phyloP scores from a whole-genome alignment of 2,329 filamentous ascomycete species.

The Penicillium aurantiogriseum region DNA sequence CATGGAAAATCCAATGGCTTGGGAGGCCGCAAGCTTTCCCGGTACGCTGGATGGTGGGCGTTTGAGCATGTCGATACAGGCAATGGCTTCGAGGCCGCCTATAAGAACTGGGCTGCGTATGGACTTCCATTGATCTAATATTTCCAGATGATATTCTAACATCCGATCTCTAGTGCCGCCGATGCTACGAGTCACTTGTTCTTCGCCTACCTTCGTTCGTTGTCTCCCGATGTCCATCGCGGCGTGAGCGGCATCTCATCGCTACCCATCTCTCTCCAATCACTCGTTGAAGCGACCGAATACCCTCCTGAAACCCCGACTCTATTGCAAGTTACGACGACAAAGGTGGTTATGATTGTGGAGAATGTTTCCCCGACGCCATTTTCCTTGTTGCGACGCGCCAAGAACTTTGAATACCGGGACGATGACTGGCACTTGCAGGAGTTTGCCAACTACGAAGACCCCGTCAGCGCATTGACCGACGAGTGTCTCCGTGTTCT shows the following conservation, averaged over 20 bases:
- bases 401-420: slow-evolving; percentile 92
- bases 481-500: slow-evolving; percentile 93
- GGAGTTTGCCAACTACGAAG: slow-evolving; percentile 82
- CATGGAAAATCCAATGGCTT: slow-evolving; percentile 92
- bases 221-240: slow-evolving; percentile 72
- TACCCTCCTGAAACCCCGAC: slow-evolving; percentile 81
- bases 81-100: slow-evolving; percentile 91
- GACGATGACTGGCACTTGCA: slow-evolving; percentile 83
- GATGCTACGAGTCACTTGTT: slow-evolving; percentile 96
- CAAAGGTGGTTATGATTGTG: slow-evolving; percentile 95
- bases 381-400: slow-evolving; percentile 82
- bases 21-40: slow-evolving; percentile 86
- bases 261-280: slow-evolving; percentile 86
- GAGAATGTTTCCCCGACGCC: slow-evolving; percentile 92
- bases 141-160: slow-evolving; percentile 27
- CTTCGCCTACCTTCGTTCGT: slow-evolving; percentile 90
- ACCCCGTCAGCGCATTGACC: slow-evolving; percentile 81
- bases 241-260: slow-evolving; percentile 75
- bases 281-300: slow-evolving; percentile 85
- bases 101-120: slow-evolving; percentile 81
- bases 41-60: slow-evolving; percentile 97
- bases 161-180: slow-evolving; percentile 64
- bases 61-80: slow-evolving; percentile 87
- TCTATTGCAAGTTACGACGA: slow-evolving; percentile 74
- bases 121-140: slow-evolving; percentile 24